These are phyloP conservation scores for Acorus gramineus DNA, from an alignment of 106 monocot species.

Conservation along the genomic window DNA sequence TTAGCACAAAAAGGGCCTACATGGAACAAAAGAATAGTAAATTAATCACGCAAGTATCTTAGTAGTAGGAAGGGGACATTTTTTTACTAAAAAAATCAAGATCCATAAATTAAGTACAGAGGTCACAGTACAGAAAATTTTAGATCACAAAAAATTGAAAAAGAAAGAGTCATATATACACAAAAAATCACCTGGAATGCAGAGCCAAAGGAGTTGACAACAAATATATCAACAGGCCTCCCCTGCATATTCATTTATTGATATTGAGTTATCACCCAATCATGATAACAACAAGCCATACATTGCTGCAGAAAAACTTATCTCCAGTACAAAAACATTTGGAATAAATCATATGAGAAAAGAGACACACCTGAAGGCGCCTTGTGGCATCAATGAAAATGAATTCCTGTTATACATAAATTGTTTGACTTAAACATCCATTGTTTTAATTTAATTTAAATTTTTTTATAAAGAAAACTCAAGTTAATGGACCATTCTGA, in stretches of 20 bases:
- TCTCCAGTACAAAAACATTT: neutral
- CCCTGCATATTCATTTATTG: constrained; percentile 34
- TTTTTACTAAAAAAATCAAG: neutral
- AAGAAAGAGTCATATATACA: neutral
- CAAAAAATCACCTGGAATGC: constrained; percentile 74
- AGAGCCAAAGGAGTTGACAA: constrained; percentile 98
- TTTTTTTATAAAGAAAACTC: neutral
- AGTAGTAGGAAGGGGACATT: neutral
- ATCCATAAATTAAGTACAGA: neutral
- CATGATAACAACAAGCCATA: neutral
- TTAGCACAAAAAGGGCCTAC: constrained; percentile 89
- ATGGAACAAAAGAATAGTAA: neutral
- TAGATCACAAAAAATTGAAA: neutral
- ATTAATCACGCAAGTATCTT: neutral
- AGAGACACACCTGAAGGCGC: constrained; percentile 63
- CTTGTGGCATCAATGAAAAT: constrained; percentile 80
- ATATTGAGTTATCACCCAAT: too few species aligned
- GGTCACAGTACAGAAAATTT: neutral
- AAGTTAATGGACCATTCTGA: constrained; percentile 9
- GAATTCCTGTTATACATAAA: constrained; percentile 56
- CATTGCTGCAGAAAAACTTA: constrained; percentile 1
- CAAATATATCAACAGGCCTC: constrained; percentile 81
- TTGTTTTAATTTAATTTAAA: neutral
- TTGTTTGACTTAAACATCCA: neutral
- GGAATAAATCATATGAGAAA: constrained; percentile 2